These are phyloP conservation scores for Dioscorea zingiberensis DNA, from an alignment of 106 monocot genomes.

Conservation along the genomic window DNA sequence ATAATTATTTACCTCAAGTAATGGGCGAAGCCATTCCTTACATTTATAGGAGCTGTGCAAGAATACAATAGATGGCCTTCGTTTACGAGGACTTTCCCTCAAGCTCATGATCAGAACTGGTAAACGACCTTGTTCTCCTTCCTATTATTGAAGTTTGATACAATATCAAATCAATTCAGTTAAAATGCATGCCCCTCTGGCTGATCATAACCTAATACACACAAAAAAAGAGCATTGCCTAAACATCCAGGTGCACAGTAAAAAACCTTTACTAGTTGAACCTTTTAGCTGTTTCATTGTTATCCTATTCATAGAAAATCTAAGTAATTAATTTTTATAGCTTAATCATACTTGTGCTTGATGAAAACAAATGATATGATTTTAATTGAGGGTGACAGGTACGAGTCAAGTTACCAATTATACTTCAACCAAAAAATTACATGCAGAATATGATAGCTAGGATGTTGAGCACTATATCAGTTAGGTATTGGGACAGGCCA, in stretches of 20 bases:
- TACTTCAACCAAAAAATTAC: no score
- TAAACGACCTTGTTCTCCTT: constrained; percentile 80
- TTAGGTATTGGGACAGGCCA: no score
- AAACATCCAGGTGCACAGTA: not conserved
- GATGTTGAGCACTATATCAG: no score
- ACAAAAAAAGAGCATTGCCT: not conserved
- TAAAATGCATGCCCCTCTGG: not conserved
- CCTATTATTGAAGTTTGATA: constrained; percentile 23
- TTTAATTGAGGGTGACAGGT: no score
- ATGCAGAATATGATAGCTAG: no score
- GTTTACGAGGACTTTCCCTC: constrained; percentile 32
- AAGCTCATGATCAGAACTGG: constrained; percentile 79
- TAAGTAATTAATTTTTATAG: no score
- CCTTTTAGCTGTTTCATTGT: no score
- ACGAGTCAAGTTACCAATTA: no score
- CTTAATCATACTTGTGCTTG: no score
- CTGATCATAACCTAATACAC: not conserved
- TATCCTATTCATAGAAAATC: no score
- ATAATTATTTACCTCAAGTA: constrained; percentile 66
- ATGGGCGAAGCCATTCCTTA: constrained; percentile 94
- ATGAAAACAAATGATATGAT: no score
- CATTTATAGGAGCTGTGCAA: constrained; percentile 88
- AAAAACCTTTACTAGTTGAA: not conserved
- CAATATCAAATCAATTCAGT: not conserved
- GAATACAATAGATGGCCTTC: constrained; percentile 77